phyloP scores from a whole-genome alignment of 2,329 filamentous ascomycete genomes.

The Atkinsonella texensis region DNA sequence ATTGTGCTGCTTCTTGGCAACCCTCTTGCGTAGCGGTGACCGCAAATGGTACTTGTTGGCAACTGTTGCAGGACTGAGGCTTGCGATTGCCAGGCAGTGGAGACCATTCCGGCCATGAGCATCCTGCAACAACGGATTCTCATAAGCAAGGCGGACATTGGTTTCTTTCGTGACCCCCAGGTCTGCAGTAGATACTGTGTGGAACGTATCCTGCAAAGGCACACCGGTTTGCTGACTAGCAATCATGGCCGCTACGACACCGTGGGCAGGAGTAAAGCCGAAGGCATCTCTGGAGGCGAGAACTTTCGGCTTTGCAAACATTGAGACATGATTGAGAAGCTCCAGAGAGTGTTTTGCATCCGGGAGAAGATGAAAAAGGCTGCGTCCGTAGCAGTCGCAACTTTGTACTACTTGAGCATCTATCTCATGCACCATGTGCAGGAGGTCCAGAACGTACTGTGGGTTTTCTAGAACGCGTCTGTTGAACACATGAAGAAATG shows the following conservation, averaged over 20 bases:
- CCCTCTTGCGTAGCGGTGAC: conserved; percentile 7
- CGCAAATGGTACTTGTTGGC: conserved; percentile 20
- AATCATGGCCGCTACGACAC: conserved; percentile 1
- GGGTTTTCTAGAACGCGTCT: conserved; percentile 21
- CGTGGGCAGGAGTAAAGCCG: conserved; percentile 17
- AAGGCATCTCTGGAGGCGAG: conserved; percentile 39
- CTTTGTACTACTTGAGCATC: conserved; percentile 20
- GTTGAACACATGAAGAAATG: conserved; percentile 34
- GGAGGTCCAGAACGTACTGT: conserved; percentile 17
- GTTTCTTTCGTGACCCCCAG: conserved; percentile 10
- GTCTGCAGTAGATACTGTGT: conserved; percentile 3
- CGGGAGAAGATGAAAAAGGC: conserved; percentile 34
- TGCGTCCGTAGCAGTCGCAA: conserved; percentile 40
- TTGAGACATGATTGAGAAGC: conserved; percentile 21
- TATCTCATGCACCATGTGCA: conserved; percentile 9
- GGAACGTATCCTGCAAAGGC: conserved; percentile 3
- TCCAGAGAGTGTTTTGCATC: conserved; percentile 11
- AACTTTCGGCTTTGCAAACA: conserved; percentile 18
- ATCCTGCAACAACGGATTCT: conserved; percentile 15
- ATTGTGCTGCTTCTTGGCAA: conserved; percentile 9
- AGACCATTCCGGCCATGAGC: conserved; percentile 41
- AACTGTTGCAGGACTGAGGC: conserved; percentile 29
- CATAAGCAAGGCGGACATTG: conserved; percentile 9
- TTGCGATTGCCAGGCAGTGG: conserved; percentile 44
- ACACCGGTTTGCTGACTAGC: conserved; percentile 1